Conservation (phyloP, 139 green algal species). For the Monoraphidium neglectum region DNA sequence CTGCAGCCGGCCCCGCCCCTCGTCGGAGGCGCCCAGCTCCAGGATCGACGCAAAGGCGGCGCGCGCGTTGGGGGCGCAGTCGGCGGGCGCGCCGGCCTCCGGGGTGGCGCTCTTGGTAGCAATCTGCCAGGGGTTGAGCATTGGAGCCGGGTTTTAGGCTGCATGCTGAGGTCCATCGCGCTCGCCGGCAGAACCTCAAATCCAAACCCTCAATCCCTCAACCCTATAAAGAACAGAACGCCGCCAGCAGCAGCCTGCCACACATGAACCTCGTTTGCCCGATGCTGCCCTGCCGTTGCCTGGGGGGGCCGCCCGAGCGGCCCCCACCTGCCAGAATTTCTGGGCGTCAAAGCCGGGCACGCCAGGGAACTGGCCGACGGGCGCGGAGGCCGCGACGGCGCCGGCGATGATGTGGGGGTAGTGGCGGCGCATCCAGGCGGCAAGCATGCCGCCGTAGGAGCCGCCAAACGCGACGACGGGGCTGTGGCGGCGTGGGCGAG, state of each 20-base stretch:
- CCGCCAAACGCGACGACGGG: slow-evolving; percentile 82
- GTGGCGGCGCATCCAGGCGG: slow-evolving; percentile 76
- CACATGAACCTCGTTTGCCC: no score
- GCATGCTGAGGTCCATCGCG: no score
- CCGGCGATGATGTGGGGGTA: slow-evolving; percentile 72
- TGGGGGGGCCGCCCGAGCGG: no score
- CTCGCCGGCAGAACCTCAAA: not conserved
- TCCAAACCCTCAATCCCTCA: not conserved
- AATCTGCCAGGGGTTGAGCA: slow-evolving; percentile 21
- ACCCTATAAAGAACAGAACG: not conserved
- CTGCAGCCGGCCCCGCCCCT: slow-evolving; percentile 29
- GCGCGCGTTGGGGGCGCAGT: slow-evolving; percentile 45
- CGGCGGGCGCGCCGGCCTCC: slow-evolving; percentile 36
- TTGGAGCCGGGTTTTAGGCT: not conserved
- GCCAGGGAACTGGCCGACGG: slow-evolving; percentile 57
- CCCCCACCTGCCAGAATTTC: slow-evolving; percentile 68
- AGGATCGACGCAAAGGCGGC: slow-evolving; percentile 42
- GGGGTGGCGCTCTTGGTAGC: slow-evolving; percentile 53
- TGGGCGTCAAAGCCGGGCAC: slow-evolving; percentile 42
- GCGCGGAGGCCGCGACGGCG: slow-evolving; percentile 75
- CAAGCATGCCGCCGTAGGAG: slow-evolving; percentile 88
- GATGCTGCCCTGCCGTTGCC: no score
- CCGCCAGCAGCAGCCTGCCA: not conserved
- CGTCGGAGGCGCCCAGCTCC: not conserved
- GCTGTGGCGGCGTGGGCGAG: no score